Evolutionary conservation across 2,329 filamentous ascomycete genomes (phyloP).

Genomic region (Xylariaceae sp.): DNA sequence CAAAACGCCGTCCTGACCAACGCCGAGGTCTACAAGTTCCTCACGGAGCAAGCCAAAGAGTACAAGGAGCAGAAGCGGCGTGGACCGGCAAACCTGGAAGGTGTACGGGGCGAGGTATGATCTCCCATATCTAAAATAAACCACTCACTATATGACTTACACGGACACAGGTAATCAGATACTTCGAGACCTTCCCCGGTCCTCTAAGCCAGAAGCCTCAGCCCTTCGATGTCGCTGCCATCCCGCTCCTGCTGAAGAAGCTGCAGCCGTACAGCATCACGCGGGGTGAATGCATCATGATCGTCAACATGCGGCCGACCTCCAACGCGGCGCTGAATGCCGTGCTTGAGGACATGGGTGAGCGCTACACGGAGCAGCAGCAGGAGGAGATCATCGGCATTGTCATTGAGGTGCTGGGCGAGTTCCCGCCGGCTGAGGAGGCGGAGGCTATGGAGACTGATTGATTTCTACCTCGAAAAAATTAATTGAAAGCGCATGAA

Average conservation of each 20-base stretch:
- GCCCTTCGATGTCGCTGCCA: slow-evolving; percentile 48
- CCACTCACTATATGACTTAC: not conserved
- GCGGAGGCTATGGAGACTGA: slow-evolving; percentile 37
- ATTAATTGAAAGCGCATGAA: not conserved
- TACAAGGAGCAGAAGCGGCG: slow-evolving; percentile 48
- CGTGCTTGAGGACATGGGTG: slow-evolving; percentile 60
- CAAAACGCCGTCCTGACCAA: slow-evolving; percentile 67
- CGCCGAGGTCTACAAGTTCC: slow-evolving; percentile 65
- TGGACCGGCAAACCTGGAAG: slow-evolving; percentile 54
- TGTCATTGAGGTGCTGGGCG: slow-evolving; percentile 54
- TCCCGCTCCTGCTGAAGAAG: slow-evolving; percentile 49
- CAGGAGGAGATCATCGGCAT: slow-evolving; percentile 54
- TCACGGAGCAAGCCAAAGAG: slow-evolving; percentile 50
- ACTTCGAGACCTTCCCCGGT: slow-evolving; percentile 50
- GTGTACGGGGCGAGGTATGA: slow-evolving; percentile 58
- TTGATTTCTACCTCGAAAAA: not conserved
- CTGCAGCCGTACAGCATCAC: slow-evolving; percentile 55
- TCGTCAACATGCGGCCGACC: slow-evolving; percentile 59
- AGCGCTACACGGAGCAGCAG: slow-evolving; percentile 54
- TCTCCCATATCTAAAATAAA: slow-evolving; percentile 3
- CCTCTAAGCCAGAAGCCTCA: slow-evolving; percentile 52
- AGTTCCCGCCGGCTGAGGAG: slow-evolving; percentile 38
- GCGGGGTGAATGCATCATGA: slow-evolving; percentile 65
- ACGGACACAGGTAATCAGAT: slow-evolving; percentile 50
- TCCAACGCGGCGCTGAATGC: slow-evolving; percentile 54